Evolutionary conservation across 345 rosid genomes (phyloP), one percentile per base, ranked within the genome.

Genomic region (Hibiscus tridactylites): DNA sequence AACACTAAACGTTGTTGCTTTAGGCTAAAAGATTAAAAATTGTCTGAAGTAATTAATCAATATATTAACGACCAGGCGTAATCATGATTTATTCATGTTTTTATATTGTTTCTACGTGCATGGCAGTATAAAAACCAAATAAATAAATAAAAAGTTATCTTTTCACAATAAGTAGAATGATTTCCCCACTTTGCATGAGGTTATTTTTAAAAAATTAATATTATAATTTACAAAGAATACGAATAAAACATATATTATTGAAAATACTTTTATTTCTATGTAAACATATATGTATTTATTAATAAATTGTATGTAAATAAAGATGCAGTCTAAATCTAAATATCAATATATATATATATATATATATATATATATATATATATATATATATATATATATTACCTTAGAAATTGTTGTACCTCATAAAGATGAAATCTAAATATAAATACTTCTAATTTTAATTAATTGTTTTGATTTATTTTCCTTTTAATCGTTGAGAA

Each of bases 31-130:
- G 71, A 77, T 77, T 71, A 28, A 75, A 78, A 67, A 60, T 73
- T 80, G 87, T 83, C 78, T 65, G 79, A 58, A 75, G 76, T 72
- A 77, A 82, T 57, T 82, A 46, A 46, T 9, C 28, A 69, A 59
- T 75, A 59, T 75, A 65, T 62, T 65, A 19, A 42, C 65, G 17
- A 49, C 76, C 46, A 60, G 56, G 39, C 70, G 33, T 66, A 47
- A 66, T 66, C 57, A 66, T 47, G 37, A 42, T 65, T 44, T 44
- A 13, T 66, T 66, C 24, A 64, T 64, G 24, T 65, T 26, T 6
- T 9, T 44, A 42, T 44, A 1, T 21, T 65, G 31, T 11, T 65
- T 42, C 4, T 65, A 1, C 12, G 42, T 21, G 69, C 69, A 65
- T 65, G 69, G 19, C 17, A 66, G 12, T 13, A 7, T 65, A 21